Evolutionary conservation across 305 asterid genomes (phyloP).

Genomic region (Solanum chacoense): DNA sequence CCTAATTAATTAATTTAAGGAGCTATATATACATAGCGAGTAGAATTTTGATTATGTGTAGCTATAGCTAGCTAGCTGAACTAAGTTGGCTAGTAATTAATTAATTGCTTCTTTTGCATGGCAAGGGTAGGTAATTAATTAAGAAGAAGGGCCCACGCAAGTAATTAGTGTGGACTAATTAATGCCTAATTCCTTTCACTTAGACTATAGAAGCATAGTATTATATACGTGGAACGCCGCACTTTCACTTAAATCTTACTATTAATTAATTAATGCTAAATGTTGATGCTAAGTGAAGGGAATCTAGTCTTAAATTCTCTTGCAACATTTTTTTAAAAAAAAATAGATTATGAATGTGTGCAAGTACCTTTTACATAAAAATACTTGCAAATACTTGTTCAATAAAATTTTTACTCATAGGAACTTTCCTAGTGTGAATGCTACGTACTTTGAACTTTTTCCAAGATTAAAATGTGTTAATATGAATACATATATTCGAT

Average conservation of each 20-base stretch:
- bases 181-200: not conserved
- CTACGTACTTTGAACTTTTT: not conserved
- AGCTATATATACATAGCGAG: not conserved
- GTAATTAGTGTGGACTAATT: not conserved
- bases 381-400: not conserved
- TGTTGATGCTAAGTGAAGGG: not conserved
- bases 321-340: not conserved
- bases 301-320: not conserved
- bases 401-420: not conserved
- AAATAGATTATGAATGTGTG: not conserved
- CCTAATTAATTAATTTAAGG: not conserved
- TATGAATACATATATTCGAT: not conserved
- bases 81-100: not conserved
- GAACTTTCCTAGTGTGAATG: not conserved
- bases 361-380: not conserved
- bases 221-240: not conserved
- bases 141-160: not conserved
- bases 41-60: not conserved
- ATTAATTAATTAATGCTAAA: not conserved
- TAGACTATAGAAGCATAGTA: not conserved
- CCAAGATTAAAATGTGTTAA: not conserved
- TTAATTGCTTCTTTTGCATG: not conserved
- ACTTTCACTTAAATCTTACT: not conserved
- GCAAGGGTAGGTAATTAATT: not conserved
- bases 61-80: not conserved